These are phyloP conservation scores for Corymbia citriodora DNA, from an alignment of 441 rosid genomes.

Conservation along the genomic window DNA sequence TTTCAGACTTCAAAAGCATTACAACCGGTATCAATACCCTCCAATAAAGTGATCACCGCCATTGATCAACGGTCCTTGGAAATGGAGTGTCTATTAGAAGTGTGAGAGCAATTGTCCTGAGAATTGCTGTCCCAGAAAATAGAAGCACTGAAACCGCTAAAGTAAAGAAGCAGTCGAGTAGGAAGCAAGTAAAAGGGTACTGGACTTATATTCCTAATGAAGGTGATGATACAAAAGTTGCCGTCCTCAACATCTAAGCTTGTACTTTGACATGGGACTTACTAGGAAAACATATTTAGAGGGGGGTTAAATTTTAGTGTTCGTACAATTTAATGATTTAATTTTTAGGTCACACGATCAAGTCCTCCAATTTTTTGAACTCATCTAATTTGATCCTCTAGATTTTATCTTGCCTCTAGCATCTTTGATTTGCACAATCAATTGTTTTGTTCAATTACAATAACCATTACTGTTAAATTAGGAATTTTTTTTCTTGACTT, in stretches of 20 bases:
- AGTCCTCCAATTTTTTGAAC: background rate
- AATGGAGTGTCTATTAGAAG: background rate
- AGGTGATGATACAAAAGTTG: background rate
- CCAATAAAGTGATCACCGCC: background rate
- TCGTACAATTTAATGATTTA: background rate
- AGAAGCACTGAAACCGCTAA: background rate
- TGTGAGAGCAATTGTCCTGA: background rate
- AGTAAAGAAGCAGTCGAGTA: background rate
- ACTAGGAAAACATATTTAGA: background rate
- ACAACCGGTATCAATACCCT: background rate
- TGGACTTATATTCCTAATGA: background rate
- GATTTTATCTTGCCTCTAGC: background rate
- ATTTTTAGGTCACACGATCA: background rate
- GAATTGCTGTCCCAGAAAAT: background rate
- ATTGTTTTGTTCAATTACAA: background rate
- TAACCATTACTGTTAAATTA: background rate
- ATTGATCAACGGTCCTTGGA: background rate
- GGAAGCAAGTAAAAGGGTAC: background rate
- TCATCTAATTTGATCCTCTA: background rate
- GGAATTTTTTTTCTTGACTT: background rate
- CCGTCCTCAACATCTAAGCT: background rate
- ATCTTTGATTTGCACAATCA: background rate
- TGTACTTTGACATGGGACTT: background rate
- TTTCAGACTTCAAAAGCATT: background rate
- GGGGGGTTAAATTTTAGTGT: background rate